Evolutionary conservation across 140 eudicot genomes (phyloP).

Genomic region (Cichorium intybus): DNA sequence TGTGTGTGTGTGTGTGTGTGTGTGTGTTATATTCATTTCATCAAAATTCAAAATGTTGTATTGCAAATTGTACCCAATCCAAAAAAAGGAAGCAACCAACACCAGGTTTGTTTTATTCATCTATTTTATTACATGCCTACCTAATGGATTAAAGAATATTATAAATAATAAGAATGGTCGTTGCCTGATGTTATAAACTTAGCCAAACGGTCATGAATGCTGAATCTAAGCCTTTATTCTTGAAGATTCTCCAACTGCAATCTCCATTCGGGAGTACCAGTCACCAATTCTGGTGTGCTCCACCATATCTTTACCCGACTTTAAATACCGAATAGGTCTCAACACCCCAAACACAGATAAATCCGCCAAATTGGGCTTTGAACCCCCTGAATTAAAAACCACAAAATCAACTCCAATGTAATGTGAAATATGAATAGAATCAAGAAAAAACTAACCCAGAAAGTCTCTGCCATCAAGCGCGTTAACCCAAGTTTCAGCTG

Average conservation of each 20-base stretch:
- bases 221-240: constrained; percentile 20
- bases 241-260: constrained; percentile 55
- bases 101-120: constrained; percentile 6
- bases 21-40: background rate
- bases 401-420: background rate
- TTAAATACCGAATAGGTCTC: constrained; percentile 69
- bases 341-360: constrained; percentile 76
- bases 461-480: constrained; percentile 70
- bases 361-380: constrained; percentile 73
- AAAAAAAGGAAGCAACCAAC: background rate
- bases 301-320: constrained; percentile 75
- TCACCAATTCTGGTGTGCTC: constrained; percentile 78
- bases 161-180: constrained; percentile 5
- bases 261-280: constrained; percentile 76
- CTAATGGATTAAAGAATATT: background rate
- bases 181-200: constrained; percentile 4
- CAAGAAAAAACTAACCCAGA: constrained; percentile 43
- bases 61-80: constrained; percentile 16
- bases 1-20: background rate
- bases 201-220: background rate
- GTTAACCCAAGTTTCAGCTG: constrained; percentile 84
- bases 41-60: background rate
- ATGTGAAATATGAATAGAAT: background rate
- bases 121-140: constrained; percentile 19
- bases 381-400: constrained; percentile 46